Evolutionary conservation across 2,329 filamentous ascomycete species (phyloP).

Genomic region (Ophiosphaerella korrae): DNA sequence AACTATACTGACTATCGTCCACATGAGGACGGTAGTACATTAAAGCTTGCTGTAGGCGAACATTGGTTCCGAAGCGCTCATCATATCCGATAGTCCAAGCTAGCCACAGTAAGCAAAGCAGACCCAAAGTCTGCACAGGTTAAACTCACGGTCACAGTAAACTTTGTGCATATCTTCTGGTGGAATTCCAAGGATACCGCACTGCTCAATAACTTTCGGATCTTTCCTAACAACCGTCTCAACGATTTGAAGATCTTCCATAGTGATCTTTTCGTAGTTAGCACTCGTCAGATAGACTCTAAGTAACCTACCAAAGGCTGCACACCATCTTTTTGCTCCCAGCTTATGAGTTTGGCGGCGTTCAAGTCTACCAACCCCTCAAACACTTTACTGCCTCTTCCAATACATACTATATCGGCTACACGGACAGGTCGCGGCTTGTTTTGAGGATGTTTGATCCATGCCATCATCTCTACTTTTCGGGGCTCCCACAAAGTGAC

Average conservation of each 20-base stretch:
- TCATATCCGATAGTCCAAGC: slow-evolving; percentile 96
- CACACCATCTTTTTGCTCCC: slow-evolving; percentile 75
- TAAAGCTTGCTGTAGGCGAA: slow-evolving; percentile 86
- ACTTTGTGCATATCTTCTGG: slow-evolving; percentile 90
- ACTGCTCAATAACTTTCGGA: slow-evolving; percentile 88
- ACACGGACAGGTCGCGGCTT: slow-evolving; percentile 69
- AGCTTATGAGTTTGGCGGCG: slow-evolving; percentile 69
- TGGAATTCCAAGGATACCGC: slow-evolving; percentile 78
- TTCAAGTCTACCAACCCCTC: slow-evolving; percentile 80
- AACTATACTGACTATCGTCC: slow-evolving; percentile 89
- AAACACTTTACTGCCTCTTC: slow-evolving; percentile 76
- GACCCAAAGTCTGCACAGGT: not conserved
- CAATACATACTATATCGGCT: slow-evolving; percentile 84
- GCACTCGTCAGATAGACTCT: not conserved
- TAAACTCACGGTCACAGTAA: slow-evolving; percentile 79
- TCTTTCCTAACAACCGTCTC: slow-evolving; percentile 78
- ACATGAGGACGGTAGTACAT: slow-evolving; percentile 92
- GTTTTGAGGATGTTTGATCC: slow-evolving; percentile 70
- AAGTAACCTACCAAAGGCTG: slow-evolving; percentile 68
- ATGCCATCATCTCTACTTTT: slow-evolving; percentile 81
- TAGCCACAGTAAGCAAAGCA: slow-evolving; percentile 31
- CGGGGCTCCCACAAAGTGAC: slow-evolving; percentile 83
- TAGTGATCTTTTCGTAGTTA: slow-evolving; percentile 68
- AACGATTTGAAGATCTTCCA: slow-evolving; percentile 84
- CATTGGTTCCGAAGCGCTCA: slow-evolving; percentile 78